phyloP scores from a whole-genome alignment of 768 basidiomycete genomes.

The Mycena rebaudengoi region DNA sequence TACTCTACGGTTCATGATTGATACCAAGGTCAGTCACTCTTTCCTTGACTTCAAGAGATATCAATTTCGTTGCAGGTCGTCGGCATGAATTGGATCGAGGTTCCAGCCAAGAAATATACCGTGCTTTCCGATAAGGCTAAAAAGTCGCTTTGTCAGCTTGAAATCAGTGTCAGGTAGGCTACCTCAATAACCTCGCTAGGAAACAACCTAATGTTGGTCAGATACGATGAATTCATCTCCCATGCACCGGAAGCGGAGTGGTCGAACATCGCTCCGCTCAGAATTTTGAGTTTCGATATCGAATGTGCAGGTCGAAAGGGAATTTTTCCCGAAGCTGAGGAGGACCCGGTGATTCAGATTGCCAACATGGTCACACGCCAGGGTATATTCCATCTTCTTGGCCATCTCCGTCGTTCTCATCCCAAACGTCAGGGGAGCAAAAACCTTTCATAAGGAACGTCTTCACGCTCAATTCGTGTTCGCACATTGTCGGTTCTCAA shows the following conservation, averaged over 20 bases:
- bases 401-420: not conserved
- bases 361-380: conserved; percentile 99
- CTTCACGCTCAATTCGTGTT: conserved; percentile 94
- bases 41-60: not conserved
- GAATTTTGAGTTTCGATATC: conserved; percentile 98
- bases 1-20: conserved; percentile 96
- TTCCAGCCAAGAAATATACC: conserved; percentile 83
- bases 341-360: conserved; percentile 97
- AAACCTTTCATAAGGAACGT: conserved; percentile 97
- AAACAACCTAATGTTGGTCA: conserved; percentile 38
- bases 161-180: conserved; percentile 80
- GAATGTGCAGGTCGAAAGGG: conserved; percentile 99
- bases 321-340: conserved; percentile 90
- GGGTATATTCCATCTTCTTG: conserved; percentile 57
- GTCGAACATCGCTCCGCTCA: conserved; percentile 91
- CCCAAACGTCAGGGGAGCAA: conserved; percentile 69
- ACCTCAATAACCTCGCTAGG: conserved; percentile 1
- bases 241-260: conserved; percentile 92
- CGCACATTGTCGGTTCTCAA: conserved; percentile 97
- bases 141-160: conserved; percentile 88
- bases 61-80: conserved; percentile 66
- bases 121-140: conserved; percentile 65
- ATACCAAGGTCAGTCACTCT: conserved; percentile 73
- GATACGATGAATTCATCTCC: conserved; percentile 88
- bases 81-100: conserved; percentile 99